Conservation (phyloP, 805 yeast species). For the Starmerella davenportii region DNA sequence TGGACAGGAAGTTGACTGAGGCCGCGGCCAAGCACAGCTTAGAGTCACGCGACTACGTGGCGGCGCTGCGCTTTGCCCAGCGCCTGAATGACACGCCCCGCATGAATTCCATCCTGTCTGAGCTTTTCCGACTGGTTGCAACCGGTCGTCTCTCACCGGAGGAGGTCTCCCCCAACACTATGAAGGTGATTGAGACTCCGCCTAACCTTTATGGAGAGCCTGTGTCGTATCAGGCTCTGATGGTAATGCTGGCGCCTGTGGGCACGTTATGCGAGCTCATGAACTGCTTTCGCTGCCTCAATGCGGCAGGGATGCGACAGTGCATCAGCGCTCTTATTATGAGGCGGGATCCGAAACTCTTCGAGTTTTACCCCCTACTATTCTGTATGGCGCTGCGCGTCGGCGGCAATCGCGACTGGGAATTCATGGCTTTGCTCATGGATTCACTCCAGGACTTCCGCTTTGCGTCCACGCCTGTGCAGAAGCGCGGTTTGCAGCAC, state of each 20-base stretch:
- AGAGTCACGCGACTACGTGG: background rate
- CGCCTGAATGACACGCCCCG: background rate
- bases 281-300: background rate
- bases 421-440: background rate
- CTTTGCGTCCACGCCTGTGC: background rate
- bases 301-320: background rate
- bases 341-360: background rate
- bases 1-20: constrained; percentile 5
- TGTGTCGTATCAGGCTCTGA: too few species aligned
- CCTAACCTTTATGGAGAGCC: too few species aligned
- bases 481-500: background rate
- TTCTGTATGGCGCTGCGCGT: constrained; percentile 8
- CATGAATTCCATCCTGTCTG: too few species aligned
- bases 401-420: background rate
- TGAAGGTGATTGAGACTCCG: too few species aligned
- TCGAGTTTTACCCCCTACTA: constrained; percentile 13
- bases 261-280: background rate
- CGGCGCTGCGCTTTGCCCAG: background rate
- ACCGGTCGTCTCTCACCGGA: too few species aligned
- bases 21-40: constrained; percentile 7
- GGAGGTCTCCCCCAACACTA: too few species aligned
- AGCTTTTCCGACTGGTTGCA: too few species aligned
- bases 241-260: background rate
- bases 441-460: background rate
- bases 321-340: background rate